These are phyloP conservation scores for Trichocladium uniseriatum DNA, from an alignment of 495 filamentous ascomycete genomes.

Conservation along the genomic window DNA sequence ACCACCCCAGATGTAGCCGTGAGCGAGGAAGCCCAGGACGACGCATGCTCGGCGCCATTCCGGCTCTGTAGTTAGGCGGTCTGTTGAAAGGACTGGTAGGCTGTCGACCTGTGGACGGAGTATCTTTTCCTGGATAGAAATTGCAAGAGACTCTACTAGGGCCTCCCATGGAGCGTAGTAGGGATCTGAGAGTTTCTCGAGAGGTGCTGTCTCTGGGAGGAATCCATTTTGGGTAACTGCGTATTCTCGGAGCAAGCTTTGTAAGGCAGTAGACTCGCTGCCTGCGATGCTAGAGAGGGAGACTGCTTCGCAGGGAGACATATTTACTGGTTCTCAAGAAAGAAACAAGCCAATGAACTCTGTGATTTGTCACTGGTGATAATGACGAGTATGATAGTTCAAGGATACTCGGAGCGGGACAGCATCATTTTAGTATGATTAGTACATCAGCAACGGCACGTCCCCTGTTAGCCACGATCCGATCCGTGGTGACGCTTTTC, in stretches of 20 bases:
- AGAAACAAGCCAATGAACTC: neutral
- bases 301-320: slow-evolving; percentile 16
- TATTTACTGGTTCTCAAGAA: neutral
- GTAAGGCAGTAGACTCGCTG: neutral
- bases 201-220: slow-evolving; percentile 60
- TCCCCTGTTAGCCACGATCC: neutral
- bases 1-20: slow-evolving; percentile 68
- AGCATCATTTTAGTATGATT: no score
- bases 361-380: no score
- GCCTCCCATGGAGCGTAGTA: slow-evolving; percentile 81
- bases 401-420: no score
- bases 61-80: slow-evolving; percentile 50
- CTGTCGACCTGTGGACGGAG: slow-evolving; percentile 55
- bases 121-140: slow-evolving; percentile 54
- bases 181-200: slow-evolving; percentile 55
- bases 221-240: slow-evolving; percentile 52
- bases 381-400: no score
- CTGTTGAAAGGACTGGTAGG: slow-evolving; percentile 62
- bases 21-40: slow-evolving; percentile 65
- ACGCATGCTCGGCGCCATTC: slow-evolving; percentile 81
- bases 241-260: slow-evolving; percentile 11
- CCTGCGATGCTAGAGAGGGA: neutral
- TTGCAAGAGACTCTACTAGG: slow-evolving; percentile 57
- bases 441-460: no score
- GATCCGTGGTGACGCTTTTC: slow-evolving; percentile 1